Evolutionary conservation across 257 asterid genomes (phyloP).

Genomic region (Capsicum pubescens): DNA sequence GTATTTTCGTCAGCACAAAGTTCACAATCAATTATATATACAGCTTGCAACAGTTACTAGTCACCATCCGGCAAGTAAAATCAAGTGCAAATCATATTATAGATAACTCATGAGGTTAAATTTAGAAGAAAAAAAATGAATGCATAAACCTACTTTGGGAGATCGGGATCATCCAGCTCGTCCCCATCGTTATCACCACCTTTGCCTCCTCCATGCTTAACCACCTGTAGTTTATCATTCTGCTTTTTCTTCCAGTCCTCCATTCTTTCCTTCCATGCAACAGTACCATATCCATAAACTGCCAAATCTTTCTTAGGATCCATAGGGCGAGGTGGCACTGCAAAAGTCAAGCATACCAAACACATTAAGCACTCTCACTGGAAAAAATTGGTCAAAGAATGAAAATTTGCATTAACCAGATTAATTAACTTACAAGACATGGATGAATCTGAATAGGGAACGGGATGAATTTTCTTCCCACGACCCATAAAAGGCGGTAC

Average conservation of each 20-base stretch:
- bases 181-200: slow-evolving; percentile 61
- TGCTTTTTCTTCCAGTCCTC: slow-evolving; percentile 98
- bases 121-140: slow-evolving; percentile 29
- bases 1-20: not conserved
- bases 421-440: slow-evolving; percentile 61
- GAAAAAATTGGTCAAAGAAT: slow-evolving; percentile 20
- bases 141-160: slow-evolving; percentile 79
- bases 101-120: slow-evolving; percentile 42
- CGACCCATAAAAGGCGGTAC: slow-evolving; percentile 78
- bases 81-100: slow-evolving; percentile 45
- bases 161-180: slow-evolving; percentile 85
- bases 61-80: slow-evolving; percentile 33
- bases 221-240: slow-evolving; percentile 87
- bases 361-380: slow-evolving; percentile 27
- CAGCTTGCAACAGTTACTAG: slow-evolving; percentile 31
- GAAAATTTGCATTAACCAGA: not conserved
- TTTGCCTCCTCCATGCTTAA: slow-evolving; percentile 83
- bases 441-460: slow-evolving; percentile 72
- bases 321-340: slow-evolving; percentile 95
- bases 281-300: slow-evolving; percentile 93
- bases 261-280: slow-evolving; percentile 99
- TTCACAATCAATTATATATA: slow-evolving; percentile 10
- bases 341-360: slow-evolving; percentile 26
- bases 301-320: slow-evolving; percentile 98
- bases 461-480: slow-evolving; percentile 81